Conservation (phyloP, 1,284 basidiomycete species). For the Porogramme epimiltina region DNA sequence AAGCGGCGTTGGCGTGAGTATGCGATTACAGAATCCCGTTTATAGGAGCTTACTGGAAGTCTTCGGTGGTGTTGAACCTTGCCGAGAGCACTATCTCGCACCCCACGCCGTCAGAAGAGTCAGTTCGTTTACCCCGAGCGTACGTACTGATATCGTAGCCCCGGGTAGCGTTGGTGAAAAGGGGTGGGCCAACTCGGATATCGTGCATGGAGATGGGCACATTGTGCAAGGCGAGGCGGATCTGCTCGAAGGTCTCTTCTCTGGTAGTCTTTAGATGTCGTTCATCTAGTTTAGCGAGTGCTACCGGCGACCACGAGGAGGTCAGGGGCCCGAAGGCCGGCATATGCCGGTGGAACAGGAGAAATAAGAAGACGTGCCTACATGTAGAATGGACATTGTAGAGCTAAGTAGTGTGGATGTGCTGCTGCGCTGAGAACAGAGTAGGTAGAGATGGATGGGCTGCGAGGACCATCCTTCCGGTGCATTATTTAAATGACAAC, state of each 20-base stretch:
- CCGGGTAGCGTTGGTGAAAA: constrained; percentile 4
- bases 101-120: not conserved
- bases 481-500: no score
- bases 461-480: no score
- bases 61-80: constrained; percentile 7
- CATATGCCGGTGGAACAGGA: no score
- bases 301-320: no score
- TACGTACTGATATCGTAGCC: constrained; percentile 19
- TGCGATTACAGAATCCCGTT: no score
- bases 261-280: constrained; percentile 5
- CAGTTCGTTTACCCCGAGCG: not conserved
- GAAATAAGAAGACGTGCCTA: constrained; percentile 5
- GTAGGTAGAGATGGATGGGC: no score
- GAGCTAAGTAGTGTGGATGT: no score
- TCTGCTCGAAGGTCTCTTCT: constrained; percentile 11
- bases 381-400: constrained; percentile 11
- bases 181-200: constrained; percentile 13
- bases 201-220: constrained; percentile 13
- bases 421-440: no score
- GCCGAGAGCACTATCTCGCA: constrained; percentile 16
- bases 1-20: not conserved
- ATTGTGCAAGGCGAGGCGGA: constrained; percentile 6
- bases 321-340: no score
- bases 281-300: constrained; percentile 13
- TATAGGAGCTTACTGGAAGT: constrained; percentile 10